These are phyloP conservation scores for Curvularia spicifera DNA, from an alignment of 2,329 filamentous ascomycete genomes.

Conservation along the genomic window DNA sequence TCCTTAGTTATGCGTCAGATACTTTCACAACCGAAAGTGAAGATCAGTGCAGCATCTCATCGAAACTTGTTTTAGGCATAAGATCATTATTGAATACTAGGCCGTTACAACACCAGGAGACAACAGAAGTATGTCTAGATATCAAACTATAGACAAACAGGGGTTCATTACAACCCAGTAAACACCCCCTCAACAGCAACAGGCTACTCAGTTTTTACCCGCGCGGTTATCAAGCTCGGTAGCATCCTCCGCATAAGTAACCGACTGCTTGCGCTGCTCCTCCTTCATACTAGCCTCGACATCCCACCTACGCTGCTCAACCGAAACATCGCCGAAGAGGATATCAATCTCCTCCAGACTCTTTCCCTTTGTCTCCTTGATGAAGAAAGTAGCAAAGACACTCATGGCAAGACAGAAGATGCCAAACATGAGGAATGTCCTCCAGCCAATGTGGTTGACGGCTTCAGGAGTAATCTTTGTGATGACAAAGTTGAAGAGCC, in stretches of 20 bases:
- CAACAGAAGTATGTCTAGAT: not conserved
- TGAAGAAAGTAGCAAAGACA: conserved; percentile 55
- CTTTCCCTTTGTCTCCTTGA: conserved; percentile 54
- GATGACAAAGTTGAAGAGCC: conserved; percentile 76
- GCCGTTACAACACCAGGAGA: not conserved
- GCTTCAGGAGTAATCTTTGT: conserved; percentile 67
- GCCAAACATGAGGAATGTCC: conserved; percentile 57
- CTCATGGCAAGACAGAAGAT: conserved; percentile 54
- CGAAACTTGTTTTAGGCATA: not conserved
- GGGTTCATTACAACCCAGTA: not conserved
- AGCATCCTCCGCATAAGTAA: conserved; percentile 9
- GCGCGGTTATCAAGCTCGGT: conserved; percentile 4
- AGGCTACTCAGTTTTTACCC: conserved; percentile 1
- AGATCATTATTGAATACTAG: not conserved
- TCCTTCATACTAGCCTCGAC: conserved; percentile 12
- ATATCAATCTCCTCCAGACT: conserved; percentile 57
- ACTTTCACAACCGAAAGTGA: not conserved
- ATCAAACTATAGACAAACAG: not conserved
- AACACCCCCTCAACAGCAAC: not conserved
- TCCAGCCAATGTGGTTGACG: conserved; percentile 58
- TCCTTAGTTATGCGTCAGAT: too few species aligned
- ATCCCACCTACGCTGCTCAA: conserved; percentile 9
- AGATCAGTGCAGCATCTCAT: not conserved
- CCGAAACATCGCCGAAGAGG: conserved; percentile 47
- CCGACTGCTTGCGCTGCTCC: conserved; percentile 11